Conservation (phyloP, 768 basidiomycete genomes). For the Coprinopsis marcescibilis region DNA sequence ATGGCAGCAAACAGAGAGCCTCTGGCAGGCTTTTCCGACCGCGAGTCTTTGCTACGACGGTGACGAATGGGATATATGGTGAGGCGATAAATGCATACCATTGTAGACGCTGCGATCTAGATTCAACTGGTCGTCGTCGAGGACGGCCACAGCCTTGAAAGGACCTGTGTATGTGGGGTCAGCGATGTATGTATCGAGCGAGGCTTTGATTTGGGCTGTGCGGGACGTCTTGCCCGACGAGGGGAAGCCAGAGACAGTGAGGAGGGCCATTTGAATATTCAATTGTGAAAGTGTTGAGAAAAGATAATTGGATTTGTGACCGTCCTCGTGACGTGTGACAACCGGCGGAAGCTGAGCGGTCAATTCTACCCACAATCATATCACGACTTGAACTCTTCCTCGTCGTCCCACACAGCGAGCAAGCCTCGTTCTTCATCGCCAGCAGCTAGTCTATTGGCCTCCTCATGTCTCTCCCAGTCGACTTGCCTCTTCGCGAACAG, state of each 20-base stretch:
- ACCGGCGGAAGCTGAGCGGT: slow-evolving; percentile 2
- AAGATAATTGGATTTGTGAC: neutral
- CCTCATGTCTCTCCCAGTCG: slow-evolving; percentile 18
- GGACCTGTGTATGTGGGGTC: slow-evolving; percentile 51
- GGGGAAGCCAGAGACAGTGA: slow-evolving; percentile 87
- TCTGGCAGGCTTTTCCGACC: slow-evolving; percentile 84
- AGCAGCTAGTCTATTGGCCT: slow-evolving; percentile 9
- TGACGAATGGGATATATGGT: neutral
- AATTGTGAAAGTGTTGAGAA: neutral
- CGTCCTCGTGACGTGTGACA: slow-evolving; percentile 1
- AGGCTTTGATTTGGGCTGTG: slow-evolving; percentile 53
- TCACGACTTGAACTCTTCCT: neutral
- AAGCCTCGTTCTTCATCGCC: slow-evolving; percentile 7
- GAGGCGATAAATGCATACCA: slow-evolving; percentile 39
- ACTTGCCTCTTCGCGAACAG: slow-evolving; percentile 30
- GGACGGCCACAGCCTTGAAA: slow-evolving; percentile 34
- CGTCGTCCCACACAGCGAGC: neutral
- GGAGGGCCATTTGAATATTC: slow-evolving; percentile 83
- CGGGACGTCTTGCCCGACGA: slow-evolving; percentile 81
- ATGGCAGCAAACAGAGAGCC: slow-evolving; percentile 78
- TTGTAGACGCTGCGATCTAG: slow-evolving; percentile 65
- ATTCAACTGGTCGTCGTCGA: slow-evolving; percentile 73
- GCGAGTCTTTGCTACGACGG: slow-evolving; percentile 10
- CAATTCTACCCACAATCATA: neutral
- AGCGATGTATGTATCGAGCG: slow-evolving; percentile 48